phyloP scores from a whole-genome alignment of 2,329 filamentous ascomycete species.

The Chaetoscypha palmicola region DNA sequence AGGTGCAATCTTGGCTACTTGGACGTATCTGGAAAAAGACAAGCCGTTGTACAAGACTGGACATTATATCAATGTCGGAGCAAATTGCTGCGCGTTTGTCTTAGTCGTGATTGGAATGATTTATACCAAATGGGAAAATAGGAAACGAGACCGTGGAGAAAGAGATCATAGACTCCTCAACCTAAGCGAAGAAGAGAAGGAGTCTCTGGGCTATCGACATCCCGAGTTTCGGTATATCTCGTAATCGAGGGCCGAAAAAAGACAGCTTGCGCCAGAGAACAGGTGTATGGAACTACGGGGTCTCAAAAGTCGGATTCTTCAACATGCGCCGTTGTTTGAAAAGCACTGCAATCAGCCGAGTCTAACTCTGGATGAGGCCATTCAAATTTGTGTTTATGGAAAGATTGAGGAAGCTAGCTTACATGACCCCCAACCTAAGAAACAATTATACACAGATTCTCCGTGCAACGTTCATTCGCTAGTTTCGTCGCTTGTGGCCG shows the following conservation, averaged over 20 bases:
- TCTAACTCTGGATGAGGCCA: too few relatives aligned
- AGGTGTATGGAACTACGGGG: too few relatives aligned
- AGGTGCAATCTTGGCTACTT: constrained; percentile 40
- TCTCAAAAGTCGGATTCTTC: too few relatives aligned
- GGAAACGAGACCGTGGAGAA: constrained; percentile 33
- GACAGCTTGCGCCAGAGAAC: too few relatives aligned
- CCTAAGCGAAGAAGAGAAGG: constrained; percentile 33
- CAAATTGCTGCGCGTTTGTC: constrained; percentile 32
- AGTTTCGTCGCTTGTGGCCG: too few relatives aligned
- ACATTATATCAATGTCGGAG: constrained; percentile 38
- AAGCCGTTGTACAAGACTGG: constrained; percentile 31
- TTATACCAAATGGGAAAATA: constrained; percentile 41
- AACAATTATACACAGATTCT: too few relatives aligned
- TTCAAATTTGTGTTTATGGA: too few relatives aligned
- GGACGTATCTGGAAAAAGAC: constrained; percentile 36
- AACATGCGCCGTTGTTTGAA: too few relatives aligned
- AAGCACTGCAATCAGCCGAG: too few relatives aligned
- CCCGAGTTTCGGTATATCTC: constrained; percentile 40
- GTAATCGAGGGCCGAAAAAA: not conserved
- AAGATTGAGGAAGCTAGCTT: too few relatives aligned
- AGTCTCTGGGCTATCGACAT: constrained; percentile 38
- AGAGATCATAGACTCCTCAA: constrained; percentile 36
- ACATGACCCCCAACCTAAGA: too few relatives aligned
- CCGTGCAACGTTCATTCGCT: too few relatives aligned
- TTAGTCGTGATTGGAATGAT: constrained; percentile 34